Base-by-base conservation (phyloP, 306 rosid genomes). In the Vachellia pachyceras region DNA sequence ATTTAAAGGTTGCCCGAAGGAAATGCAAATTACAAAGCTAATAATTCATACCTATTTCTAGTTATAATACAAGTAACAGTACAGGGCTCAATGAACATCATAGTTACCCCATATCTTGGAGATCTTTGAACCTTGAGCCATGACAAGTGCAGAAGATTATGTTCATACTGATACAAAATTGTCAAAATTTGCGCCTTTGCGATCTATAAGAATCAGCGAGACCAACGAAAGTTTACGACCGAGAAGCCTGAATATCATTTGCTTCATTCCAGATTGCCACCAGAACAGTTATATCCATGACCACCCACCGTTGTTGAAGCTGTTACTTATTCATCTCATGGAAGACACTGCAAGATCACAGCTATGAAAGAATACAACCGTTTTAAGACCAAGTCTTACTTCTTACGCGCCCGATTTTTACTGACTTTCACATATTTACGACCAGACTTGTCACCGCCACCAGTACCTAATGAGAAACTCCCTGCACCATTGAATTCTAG, bases 391-490 rank as follows among this genome's bases (percentile, higher is more conserved):
- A 23, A 58, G 44, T 75, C 76, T 82, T 75, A 91, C 92, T 91
- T 91, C 92, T 86, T 95, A 69, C 99, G 86, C 33, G 5, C 64
- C 89, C 69, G 90, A 60, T 80, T 83, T 72, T 85, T 89, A 33
- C 5, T 35, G 64, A 86, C 88, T 82, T 40, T 91, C 45, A 91
- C 37, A 8, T 18, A 22, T 79, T 57, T 93, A 73, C 97, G 88
- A 76, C 84, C 88, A 23, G 94, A 55, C 87, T 93, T 91, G 84
- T 95, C 98, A 25, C 89, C 90, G 0, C 90, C 63, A 92, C 91
- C 92, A 0, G 92, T 77, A 14, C 99, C 98, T 85, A 93, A 67
- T 10, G 99, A 93, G 91, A 95, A 95, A 86, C 90, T 91, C 76
- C 94, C 92, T 29, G 90, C 94, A 4, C 85, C 82, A 80, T 46